Evolutionary conservation across 257 asterid species (phyloP).

Genomic region (Solanum sejunctum): DNA sequence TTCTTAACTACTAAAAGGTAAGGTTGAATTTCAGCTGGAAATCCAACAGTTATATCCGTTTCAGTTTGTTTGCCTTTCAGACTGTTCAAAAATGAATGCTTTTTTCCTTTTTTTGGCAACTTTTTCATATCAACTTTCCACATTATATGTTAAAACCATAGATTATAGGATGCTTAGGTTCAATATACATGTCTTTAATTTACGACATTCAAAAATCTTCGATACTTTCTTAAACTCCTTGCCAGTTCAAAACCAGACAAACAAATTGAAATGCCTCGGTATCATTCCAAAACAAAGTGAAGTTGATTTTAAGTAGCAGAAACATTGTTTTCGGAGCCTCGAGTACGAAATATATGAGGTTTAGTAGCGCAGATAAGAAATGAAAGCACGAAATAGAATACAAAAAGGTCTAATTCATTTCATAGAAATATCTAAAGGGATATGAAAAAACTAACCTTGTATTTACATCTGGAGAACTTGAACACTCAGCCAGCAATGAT

Average conservation of each 20-base stretch:
- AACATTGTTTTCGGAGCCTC: neutral
- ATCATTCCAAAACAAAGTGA: neutral
- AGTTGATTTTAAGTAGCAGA: neutral
- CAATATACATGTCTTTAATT: neutral
- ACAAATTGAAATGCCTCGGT: neutral
- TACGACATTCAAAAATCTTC: neutral
- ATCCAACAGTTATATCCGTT: neutral
- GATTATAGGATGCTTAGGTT: neutral
- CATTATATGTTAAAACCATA: neutral
- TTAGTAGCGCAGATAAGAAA: neutral
- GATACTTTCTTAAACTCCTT: no score
- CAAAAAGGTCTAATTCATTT: neutral
- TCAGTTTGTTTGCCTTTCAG: neutral
- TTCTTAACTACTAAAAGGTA: neutral
- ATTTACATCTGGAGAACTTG: conserved; percentile 83
- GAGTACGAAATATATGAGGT: neutral
- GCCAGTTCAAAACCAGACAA: no score
- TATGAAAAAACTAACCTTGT: conserved; percentile 41
- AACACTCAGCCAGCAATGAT: conserved; percentile 74
- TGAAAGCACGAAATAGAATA: neutral
- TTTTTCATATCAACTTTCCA: no score
- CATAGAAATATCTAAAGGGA: neutral
- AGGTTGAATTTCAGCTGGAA: neutral
- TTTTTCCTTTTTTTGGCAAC: no score
- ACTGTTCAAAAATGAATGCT: neutral